phyloP scores from a whole-genome alignment of 352 stramenopile genomes.

The Phytophthora idaei region DNA sequence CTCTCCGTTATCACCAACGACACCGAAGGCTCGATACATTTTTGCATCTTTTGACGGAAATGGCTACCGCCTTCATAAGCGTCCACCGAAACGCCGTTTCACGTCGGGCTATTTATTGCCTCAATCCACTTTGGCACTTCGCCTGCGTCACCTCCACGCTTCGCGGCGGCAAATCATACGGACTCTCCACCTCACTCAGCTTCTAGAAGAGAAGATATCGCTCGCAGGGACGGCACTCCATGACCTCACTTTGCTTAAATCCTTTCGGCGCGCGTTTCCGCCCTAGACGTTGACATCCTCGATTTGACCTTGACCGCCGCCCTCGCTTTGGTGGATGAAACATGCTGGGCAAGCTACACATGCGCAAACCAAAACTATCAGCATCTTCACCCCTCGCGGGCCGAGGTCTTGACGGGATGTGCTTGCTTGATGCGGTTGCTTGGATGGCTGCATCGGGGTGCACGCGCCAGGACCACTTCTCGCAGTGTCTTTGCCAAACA shows the following conservation, averaged over 20 bases:
- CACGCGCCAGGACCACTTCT: conserved; percentile 21
- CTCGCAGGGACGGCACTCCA: no score
- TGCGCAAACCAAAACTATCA: conserved; percentile 17
- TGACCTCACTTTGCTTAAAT: no score
- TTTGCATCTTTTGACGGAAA: no score
- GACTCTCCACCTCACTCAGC: no score
- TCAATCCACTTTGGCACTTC: conserved; percentile 1
- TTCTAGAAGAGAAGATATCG: no score
- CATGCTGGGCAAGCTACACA: not conserved
- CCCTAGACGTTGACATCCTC: no score
- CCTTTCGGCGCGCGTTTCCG: no score
- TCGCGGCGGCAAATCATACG: not conserved
- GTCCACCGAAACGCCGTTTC: conserved; percentile 20
- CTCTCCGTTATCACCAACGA: no score
- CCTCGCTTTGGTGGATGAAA: not conserved
- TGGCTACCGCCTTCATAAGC: no score
- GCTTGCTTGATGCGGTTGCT: conserved; percentile 11
- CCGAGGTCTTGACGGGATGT: conserved; percentile 10
- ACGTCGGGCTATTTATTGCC: conserved; percentile 7
- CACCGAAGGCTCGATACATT: no score
- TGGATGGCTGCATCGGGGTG: conserved; percentile 27
- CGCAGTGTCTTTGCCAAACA: conserved; percentile 22
- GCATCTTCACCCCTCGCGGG: not conserved
- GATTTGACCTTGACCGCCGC: not conserved
- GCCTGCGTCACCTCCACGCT: conserved; percentile 13